Evolutionary conservation across 2,329 filamentous ascomycete species (phyloP).

Genomic region (Aspergillus sojae): DNA sequence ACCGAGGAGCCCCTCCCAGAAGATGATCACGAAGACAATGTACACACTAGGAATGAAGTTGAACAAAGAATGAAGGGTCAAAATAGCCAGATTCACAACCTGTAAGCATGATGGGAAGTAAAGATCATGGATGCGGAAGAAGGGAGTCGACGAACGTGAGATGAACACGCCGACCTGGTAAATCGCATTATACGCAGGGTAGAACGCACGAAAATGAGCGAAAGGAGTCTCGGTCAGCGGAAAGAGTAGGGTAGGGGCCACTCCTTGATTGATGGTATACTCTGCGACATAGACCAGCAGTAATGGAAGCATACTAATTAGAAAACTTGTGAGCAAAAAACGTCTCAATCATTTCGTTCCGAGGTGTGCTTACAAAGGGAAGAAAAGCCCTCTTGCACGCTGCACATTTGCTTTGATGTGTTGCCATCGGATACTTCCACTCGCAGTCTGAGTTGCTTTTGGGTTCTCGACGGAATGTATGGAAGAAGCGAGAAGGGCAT

Average conservation of each 20-base stretch:
- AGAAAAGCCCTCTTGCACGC: conserved; percentile 70
- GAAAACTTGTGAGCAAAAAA: conserved; percentile 15
- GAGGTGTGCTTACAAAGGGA: conserved; percentile 61
- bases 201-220: conserved; percentile 79
- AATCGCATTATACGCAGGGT: conserved; percentile 90
- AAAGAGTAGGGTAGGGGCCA: conserved; percentile 86
- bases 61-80: conserved; percentile 76
- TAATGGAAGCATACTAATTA: conserved; percentile 76
- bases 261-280: conserved; percentile 96
- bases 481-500: conserved; percentile 33
- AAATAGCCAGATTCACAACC: conserved; percentile 71
- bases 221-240: conserved; percentile 78
- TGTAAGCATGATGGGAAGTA: conserved; percentile 85
- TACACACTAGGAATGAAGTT: conserved; percentile 84
- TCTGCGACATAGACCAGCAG: conserved; percentile 92
- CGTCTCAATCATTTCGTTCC: not conserved
- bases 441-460: conserved; percentile 22
- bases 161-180: conserved; percentile 96
- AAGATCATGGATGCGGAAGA: conserved; percentile 76
- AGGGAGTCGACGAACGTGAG: conserved; percentile 86
- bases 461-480: conserved; percentile 17
- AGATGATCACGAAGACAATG: conserved; percentile 79
- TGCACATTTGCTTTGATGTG: conserved; percentile 58
- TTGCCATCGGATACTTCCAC: conserved; percentile 29
- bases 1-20: conserved; percentile 92